phyloP scores from a whole-genome alignment of 2,329 filamentous ascomycete genomes.

The Graphilbum fragrans region DNA sequence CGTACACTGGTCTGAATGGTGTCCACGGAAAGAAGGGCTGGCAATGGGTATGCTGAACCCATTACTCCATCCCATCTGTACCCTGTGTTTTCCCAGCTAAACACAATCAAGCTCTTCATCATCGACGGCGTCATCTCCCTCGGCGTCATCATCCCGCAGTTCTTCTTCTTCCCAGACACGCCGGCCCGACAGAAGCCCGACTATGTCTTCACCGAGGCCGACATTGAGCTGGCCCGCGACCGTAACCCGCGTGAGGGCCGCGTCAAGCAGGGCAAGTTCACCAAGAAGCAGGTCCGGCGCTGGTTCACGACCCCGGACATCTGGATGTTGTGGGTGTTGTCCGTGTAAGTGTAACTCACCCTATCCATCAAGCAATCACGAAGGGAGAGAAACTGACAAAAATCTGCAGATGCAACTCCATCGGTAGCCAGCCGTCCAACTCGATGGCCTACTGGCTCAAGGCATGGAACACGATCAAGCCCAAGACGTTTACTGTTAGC shows the following conservation, averaged over 20 bases:
- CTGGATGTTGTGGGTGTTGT: constrained; percentile 49
- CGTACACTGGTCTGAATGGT: constrained; percentile 32
- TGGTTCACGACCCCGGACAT: constrained; percentile 51
- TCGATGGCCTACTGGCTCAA: constrained; percentile 17
- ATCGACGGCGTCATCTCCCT: constrained; percentile 45
- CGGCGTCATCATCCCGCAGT: constrained; percentile 41
- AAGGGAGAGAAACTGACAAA: too few relatives aligned
- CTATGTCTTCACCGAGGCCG: constrained; percentile 24
- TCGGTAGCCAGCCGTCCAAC: constrained; percentile 31
- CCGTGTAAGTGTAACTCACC: too few relatives aligned
- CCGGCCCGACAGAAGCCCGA: constrained; percentile 22
- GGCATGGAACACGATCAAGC: constrained; percentile 31
- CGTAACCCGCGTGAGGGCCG: constrained; percentile 32
- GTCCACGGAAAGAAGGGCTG: constrained; percentile 34
- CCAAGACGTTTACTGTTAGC: constrained; percentile 21
- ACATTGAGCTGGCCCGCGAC: constrained; percentile 24
- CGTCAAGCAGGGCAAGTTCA: constrained; percentile 26
- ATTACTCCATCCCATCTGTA: too few relatives aligned
- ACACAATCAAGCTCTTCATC: too few relatives aligned
- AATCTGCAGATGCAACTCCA: constrained; percentile 55
- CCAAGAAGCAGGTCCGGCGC: constrained; percentile 38
- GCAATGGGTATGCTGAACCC: too few relatives aligned
- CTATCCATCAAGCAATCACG: too few relatives aligned
- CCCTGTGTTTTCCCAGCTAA: too few relatives aligned
- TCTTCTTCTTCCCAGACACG: constrained; percentile 27